Evolutionary conservation across 352 stramenopile species (phyloP).

Genomic region (Phytophthora tentaculata): DNA sequence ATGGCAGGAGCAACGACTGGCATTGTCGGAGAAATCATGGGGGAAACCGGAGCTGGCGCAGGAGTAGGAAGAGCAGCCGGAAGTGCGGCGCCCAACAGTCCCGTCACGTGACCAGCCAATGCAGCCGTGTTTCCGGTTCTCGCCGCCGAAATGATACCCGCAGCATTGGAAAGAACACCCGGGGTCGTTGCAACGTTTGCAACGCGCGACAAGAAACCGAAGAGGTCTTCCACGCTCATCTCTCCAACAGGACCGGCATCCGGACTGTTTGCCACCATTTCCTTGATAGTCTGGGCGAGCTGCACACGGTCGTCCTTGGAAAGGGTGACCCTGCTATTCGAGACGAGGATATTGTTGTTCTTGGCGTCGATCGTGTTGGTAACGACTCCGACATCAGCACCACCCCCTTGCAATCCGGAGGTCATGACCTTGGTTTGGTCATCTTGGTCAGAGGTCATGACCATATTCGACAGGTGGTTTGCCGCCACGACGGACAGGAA

Average conservation of each 20-base stretch:
- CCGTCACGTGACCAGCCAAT: conserved; percentile 13
- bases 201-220: conserved; percentile 7
- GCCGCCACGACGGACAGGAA: background rate
- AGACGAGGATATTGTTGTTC: conserved; percentile 5
- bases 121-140: conserved; percentile 10
- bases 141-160: conserved; percentile 11
- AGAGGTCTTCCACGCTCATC: conserved; percentile 17
- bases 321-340: conserved; percentile 3
- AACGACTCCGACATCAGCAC: background rate
- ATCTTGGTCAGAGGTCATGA: background rate
- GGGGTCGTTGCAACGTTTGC: conserved; percentile 4
- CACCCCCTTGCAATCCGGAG: background rate
- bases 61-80: background rate
- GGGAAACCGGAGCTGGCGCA: background rate
- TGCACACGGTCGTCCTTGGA: conserved; percentile 11
- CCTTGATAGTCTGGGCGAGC: conserved; percentile 14
- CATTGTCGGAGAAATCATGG: background rate
- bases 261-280: conserved; percentile 7
- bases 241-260: background rate
- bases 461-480: background rate
- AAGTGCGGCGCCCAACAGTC: background rate
- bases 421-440: background rate
- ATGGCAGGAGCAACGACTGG: background rate
- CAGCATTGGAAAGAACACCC: background rate
- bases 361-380: conserved; percentile 3